Base-by-base conservation (phyloP, 2,329 filamentous ascomycete genomes). In the Calonectria crousiana region DNA sequence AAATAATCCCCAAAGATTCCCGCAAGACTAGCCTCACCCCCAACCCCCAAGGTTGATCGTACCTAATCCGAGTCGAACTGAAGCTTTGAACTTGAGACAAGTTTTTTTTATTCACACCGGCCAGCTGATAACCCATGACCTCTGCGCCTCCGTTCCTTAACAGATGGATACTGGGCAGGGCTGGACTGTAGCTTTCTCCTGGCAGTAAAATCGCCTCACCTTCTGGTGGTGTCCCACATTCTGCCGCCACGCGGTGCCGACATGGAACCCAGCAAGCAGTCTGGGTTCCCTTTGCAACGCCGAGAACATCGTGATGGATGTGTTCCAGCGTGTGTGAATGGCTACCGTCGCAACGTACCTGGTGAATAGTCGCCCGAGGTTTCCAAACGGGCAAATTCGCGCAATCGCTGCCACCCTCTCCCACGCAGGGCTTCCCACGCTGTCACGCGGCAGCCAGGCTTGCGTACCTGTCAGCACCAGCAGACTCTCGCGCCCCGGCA, bases 341-440 rank as follows among this genome's bases (percentile, higher is more conserved):
- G 74, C 56, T 62, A 44, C 60, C 67, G 47, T 51, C 69, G 71
- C 47, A 41, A 69, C 28, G 36, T 70, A 69, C 66, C 69, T 77
- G 62, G 52, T 77, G 73, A 72, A 72, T 51, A 56, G 49, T 53
- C 62, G 65, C 64, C 70, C 67, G 53, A 73, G 69, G 70, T 67
- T 38, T 68, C 67, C 41, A 68, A 75, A 58, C 41, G 41, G 69
- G 32, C 75, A 77, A 78, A 81, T 79, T 80, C 73, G 79, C 77
- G 75, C 75, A 77, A 66, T 67, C 56, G 64, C 74, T 72, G 75
- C 70, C 53, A 72, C 69, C 66, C 51, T 51, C 53, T 67, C 56
- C 68, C 53, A 69, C 67, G 53, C 23, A 69, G 70, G 69, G 28
- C 65, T 72, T 53, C 67, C 51, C 38, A 60, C 51, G 62, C 72